These are phyloP conservation scores for Agaricales sp. DNA, from an alignment of 1,284 basidiomycete genomes.

Conservation along the genomic window DNA sequence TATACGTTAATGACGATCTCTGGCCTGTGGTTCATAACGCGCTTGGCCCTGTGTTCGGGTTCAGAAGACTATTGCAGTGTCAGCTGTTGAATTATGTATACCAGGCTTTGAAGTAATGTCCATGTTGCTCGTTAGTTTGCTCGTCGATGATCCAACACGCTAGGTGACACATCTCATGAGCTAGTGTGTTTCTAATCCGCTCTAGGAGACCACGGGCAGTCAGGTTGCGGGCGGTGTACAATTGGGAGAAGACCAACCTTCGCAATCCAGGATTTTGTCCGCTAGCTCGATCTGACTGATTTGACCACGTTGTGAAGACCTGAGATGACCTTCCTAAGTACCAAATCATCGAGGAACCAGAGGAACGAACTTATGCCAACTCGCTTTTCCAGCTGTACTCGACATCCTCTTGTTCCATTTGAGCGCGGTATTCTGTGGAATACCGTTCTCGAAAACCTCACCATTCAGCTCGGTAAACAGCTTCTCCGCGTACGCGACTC, in stretches of 20 bases:
- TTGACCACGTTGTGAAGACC: slow-evolving; percentile 39
- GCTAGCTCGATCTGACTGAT: slow-evolving; percentile 63
- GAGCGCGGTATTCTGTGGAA: slow-evolving; percentile 57
- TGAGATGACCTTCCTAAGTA: neutral
- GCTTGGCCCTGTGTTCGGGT: slow-evolving; percentile 38
- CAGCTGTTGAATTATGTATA: slow-evolving; percentile 19
- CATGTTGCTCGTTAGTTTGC: slow-evolving; percentile 59
- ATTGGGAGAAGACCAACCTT: slow-evolving; percentile 32
- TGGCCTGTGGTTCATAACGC: slow-evolving; percentile 48
- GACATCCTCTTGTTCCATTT: slow-evolving; percentile 66
- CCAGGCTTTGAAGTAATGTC: slow-evolving; percentile 62
- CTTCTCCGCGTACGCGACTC: slow-evolving; percentile 45
- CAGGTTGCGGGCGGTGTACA: neutral
- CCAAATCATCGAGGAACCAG: too few species aligned
- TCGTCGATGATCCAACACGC: slow-evolving; percentile 73
- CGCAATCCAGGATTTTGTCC: slow-evolving; percentile 65
- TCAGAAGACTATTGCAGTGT: neutral
- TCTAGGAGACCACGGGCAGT: slow-evolving; percentile 28
- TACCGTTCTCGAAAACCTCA: slow-evolving; percentile 61
- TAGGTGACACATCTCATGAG: slow-evolving; percentile 85
- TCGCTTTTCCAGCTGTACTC: slow-evolving; percentile 72
- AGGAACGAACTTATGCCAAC: slow-evolving; percentile 43
- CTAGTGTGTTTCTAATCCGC: slow-evolving; percentile 67
- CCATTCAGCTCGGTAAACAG: slow-evolving; percentile 79
- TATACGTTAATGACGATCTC: slow-evolving; percentile 46